Evolutionary conservation across 495 filamentous ascomycete genomes (phyloP), one percentile per base, ranked within the genome.

Genomic region (Cenococcum geophilum): DNA sequence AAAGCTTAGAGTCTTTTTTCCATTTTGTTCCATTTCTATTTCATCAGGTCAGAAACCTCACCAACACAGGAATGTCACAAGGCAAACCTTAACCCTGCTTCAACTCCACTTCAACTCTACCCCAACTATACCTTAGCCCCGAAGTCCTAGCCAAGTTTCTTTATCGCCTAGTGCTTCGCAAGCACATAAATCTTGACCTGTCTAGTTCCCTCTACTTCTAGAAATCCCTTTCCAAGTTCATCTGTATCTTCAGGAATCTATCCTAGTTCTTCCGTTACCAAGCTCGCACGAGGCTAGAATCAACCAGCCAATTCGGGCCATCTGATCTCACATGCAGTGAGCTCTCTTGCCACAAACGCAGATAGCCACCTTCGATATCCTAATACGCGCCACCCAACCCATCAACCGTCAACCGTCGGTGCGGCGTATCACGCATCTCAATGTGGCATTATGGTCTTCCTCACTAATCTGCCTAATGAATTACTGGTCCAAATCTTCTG

Each of bases 401-500:
- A 8, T 1, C 8, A 49, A 14, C 45, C 11, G 37, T 42, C 43
- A 40, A 18, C 37, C 11, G 37, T 42, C 43, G 36, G 16, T 23
- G 12, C 27, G 25, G 16, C 32, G 18, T 27, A 25, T 27, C 8
- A 27, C 18, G 21, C 6, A 20, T 36, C 23, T 54, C 51, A 20
- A 27, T 18, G 5, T 9, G 14, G 10, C 34, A 21, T 25, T n/a
- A 62, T 62, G 53, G 60, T 45, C 32, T 11, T 14, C 16, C 45
- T 66, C 16, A 35, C 23, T 0, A 34, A 27, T 22, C 59, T 65
- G 1, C 55, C 63, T 3, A 48, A 20, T 8, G 63, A 62, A 23
- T 36, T 66, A 0, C 63, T 66, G 5, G 45, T 42, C 16, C 18
- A 58, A n/a, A 49, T 66, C 8, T 66, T 43, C 34, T 23, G 5